A percentile compares a stretch with the other conserved stretches of the same genome.
Conservation (phyloP, 192 early-diverging fungal genomes). For the Linnemannia schmuckeri region DNA sequence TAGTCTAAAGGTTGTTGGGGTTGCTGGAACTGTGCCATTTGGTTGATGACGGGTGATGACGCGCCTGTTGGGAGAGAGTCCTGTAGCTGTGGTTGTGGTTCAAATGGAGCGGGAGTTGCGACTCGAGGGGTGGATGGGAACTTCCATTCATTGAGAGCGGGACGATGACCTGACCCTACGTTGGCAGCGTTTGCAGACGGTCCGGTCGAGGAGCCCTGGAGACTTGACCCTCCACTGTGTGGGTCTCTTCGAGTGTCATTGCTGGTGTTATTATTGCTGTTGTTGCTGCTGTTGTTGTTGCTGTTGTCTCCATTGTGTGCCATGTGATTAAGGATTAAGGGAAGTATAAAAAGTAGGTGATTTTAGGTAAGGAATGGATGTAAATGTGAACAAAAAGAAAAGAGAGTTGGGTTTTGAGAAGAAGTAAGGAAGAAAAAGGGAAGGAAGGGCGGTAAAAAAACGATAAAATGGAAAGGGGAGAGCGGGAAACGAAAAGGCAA, state of each 20-base stretch:
- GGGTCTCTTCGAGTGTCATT: neutral
- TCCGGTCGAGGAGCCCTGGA: neutral
- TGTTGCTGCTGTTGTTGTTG: neutral
- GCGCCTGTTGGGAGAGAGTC: neutral
- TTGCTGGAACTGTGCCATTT: conserved; percentile 26
- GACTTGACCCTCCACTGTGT: neutral
- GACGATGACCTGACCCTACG: conserved; percentile 43
- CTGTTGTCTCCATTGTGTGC: conserved; percentile 23
- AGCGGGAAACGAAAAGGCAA: neutral
- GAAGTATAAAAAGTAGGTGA: neutral
- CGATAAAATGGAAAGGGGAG: neutral
- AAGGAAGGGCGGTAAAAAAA: neutral
- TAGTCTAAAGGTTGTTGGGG: conserved; percentile 36
- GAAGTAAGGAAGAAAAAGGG: neutral
- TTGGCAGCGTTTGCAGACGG: conserved; percentile 1
- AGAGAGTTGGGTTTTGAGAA: neutral
- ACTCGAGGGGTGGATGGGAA: conserved; percentile 45
- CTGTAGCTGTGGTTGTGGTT: neutral
- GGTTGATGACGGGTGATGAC: conserved; percentile 23
- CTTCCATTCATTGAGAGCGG: conserved; percentile 54
- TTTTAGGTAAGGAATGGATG: neutral
- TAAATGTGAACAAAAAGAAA: neutral
- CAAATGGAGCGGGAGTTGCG: conserved; percentile 39
- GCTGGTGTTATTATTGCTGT: neutral
- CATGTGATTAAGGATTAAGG: conserved; percentile 16